Base-by-base conservation (phyloP, 2,329 filamentous ascomycete species). In the Lizonia empirigonia region DNA sequence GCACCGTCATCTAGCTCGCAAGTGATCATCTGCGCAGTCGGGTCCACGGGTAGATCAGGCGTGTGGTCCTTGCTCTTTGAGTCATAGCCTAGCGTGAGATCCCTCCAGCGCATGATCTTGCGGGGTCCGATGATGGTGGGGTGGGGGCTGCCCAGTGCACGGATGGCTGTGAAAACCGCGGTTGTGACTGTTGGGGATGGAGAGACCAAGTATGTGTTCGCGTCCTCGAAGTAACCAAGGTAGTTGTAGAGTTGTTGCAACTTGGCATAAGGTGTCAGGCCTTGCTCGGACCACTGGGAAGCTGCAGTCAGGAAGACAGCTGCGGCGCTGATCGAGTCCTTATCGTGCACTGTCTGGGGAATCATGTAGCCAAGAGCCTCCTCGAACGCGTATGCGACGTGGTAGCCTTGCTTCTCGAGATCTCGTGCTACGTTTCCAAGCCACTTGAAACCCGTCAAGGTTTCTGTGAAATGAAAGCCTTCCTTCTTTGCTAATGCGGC, bases 281-380 rank as follows among this genome's bases (percentile, higher is more conserved):
- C 79, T 56, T 83, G 74, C 2, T 67, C 65, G 64, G 65, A 62
- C 78, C 83, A 86, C 47, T 77, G 70, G 15, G 77, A 76, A 49
- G 78, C 76, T 1, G 82, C 82, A 10, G 78, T 77, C 5, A 87
- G 70, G 64, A 87, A 87, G 13, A 85, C 75, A 9, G 80, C 77
- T 3, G 84, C 82, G 2, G 84, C 83, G 5, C 82, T 78, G 48
- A 87, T 80, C 3, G 83, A 84, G 65, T 87, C 85, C 62, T 87
- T 87, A 69, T 87, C 85, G 58, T 83, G 80, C 30, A 83, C 83
- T 1, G 86, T 80, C 7, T 77, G 71, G 0, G 84, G 78, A 46
- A 87, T 84, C 85, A 87, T 87, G 67, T 85, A 87, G 1, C 85
- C 85, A 18, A 87, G 78, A 7, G 85, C 85, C 70, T 87, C 85